Percentiles rank a stretch among this genome's conserved stretches.
These are phyloP conservation scores for Lathyrus oleraceus DNA, from an alignment of 306 rosid species.

Conservation along the genomic window DNA sequence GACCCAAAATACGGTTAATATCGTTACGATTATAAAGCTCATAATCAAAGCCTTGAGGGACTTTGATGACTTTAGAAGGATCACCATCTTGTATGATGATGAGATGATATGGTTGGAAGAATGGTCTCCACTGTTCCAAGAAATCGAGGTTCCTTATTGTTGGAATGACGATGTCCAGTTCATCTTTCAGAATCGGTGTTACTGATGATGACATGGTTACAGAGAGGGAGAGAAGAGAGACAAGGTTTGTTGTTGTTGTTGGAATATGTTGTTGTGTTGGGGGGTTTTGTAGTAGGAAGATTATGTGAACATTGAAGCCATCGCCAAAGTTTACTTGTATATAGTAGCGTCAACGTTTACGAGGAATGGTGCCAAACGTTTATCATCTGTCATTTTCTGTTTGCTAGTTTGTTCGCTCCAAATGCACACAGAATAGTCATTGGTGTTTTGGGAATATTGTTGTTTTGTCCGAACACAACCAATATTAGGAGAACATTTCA, in stretches of 20 bases:
- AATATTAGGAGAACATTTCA: background rate
- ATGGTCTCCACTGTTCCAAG: constrained; percentile 78
- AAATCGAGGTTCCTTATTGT: constrained; percentile 79
- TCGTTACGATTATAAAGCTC: constrained; percentile 72
- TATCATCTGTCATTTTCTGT: constrained; percentile 16
- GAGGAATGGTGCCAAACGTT: constrained; percentile 2
- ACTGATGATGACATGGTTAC: constrained; percentile 36
- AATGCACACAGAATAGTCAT: background rate
- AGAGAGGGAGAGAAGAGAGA: background rate
- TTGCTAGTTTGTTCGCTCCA: background rate
- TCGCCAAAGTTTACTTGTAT: background rate
- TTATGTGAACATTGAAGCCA: background rate
- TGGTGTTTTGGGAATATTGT: background rate
- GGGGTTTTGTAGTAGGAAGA: constrained; percentile 10
- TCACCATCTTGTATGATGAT: constrained; percentile 91
- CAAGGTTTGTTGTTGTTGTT: background rate
- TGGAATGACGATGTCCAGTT: constrained; percentile 81
- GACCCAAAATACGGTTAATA: constrained; percentile 59
- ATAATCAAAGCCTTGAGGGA: constrained; percentile 70
- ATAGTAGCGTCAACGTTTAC: constrained; percentile 10
- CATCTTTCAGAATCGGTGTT: constrained; percentile 60
- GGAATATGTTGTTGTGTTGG: background rate
- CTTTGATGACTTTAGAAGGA: constrained; percentile 60
- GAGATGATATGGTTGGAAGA: constrained; percentile 66
- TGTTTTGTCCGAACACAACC: constrained; percentile 22